A percentile compares a stretch with the other conserved stretches of the same genome.
Evolutionary conservation across 2,329 filamentous ascomycete species (phyloP).

Genomic region (Lasiodiplodia theobromae): DNA sequence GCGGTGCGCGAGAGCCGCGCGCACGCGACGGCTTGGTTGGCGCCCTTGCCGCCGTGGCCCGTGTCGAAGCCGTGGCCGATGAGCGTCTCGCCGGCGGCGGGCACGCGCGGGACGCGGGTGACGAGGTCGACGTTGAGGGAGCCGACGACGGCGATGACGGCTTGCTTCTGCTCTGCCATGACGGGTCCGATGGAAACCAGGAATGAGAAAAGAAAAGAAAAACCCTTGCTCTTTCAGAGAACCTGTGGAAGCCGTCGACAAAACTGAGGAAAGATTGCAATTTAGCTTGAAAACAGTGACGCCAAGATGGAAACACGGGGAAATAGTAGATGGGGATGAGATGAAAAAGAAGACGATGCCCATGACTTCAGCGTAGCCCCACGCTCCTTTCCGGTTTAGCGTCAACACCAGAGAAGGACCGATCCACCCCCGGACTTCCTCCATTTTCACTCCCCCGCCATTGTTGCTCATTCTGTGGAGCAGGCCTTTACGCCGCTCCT

Average conservation of each 20-base stretch:
- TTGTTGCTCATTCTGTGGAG: not conserved
- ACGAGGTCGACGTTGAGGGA: constrained; percentile 96
- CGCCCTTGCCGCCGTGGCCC: constrained; percentile 90
- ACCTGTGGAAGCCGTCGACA: not conserved
- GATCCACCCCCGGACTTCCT: not conserved
- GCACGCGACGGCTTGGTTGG: constrained; percentile 92
- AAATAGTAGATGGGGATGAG: not conserved
- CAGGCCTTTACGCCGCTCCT: not conserved
- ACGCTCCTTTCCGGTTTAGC: constrained; percentile 9
- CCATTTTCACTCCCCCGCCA: not conserved
- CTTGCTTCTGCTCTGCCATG: not conserved
- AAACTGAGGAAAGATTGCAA: not conserved
- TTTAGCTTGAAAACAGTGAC: not conserved
- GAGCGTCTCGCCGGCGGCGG: constrained; percentile 84
- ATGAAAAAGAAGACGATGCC: not conserved
- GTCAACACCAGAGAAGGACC: not conserved
- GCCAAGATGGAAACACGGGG: not conserved
- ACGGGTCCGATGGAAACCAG: not conserved
- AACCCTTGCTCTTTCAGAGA: not conserved
- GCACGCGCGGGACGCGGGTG: constrained; percentile 83
- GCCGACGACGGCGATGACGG: constrained; percentile 79
- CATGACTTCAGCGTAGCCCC: constrained; percentile 1
- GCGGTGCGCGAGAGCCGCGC: constrained; percentile 75
- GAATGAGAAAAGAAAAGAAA: not conserved
- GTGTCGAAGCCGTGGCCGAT: constrained; percentile 79